A percentile compares a stretch with the other conserved stretches of the same genome.
Evolutionary conservation across 768 basidiomycete genomes (phyloP).

Genomic region (Tulasnella sp.): DNA sequence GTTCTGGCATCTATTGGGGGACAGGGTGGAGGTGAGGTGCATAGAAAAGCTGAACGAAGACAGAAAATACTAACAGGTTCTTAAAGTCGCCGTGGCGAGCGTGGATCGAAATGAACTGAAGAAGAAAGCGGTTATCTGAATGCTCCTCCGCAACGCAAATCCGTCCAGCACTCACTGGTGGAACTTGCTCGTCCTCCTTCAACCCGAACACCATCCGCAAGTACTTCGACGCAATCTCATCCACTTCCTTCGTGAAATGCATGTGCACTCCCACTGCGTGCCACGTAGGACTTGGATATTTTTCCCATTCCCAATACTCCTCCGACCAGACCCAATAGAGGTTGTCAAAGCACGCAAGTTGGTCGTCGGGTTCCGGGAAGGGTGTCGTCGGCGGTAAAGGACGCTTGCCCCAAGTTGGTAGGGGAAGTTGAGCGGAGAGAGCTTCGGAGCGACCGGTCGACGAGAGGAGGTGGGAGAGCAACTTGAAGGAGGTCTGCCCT

Average conservation of each 20-base stretch:
- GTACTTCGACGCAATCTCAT: background rate
- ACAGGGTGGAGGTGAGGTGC: background rate
- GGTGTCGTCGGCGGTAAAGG: background rate
- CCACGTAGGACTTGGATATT: constrained; percentile 30
- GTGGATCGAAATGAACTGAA: background rate
- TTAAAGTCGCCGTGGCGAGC: background rate
- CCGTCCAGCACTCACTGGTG: background rate
- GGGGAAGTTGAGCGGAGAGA: background rate
- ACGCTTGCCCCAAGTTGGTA: background rate
- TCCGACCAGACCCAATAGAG: constrained; percentile 26
- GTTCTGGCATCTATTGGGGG: background rate
- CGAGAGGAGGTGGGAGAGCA: background rate
- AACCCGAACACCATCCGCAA: background rate
- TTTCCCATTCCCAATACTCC: constrained; percentile 28
- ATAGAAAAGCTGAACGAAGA: background rate
- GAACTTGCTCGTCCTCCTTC: background rate
- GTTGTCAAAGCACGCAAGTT: constrained; percentile 30
- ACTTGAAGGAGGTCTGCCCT: background rate
- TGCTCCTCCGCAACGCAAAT: background rate
- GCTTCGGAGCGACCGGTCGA: background rate
- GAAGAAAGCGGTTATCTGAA: background rate
- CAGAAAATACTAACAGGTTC: background rate
- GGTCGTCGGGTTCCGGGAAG: constrained; percentile 28
- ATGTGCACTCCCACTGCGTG: constrained; percentile 16
- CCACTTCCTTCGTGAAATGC: background rate